Conservation (phyloP, 148 eudicot species). For the Silene conica region DNA sequence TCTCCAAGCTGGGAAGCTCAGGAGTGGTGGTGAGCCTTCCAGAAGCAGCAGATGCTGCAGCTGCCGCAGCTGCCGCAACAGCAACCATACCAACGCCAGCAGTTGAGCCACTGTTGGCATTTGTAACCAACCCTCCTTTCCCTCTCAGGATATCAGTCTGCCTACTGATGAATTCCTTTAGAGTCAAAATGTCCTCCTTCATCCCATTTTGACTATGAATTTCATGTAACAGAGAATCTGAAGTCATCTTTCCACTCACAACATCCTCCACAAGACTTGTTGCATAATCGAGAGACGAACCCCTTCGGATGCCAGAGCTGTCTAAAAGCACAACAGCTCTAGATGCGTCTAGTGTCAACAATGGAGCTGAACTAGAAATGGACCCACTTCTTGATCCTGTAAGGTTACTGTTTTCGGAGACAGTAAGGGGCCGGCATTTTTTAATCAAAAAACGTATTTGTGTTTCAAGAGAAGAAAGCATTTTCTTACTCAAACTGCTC, state of each 20-base stretch:
- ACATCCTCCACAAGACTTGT: slow-evolving; percentile 69
- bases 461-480: slow-evolving; percentile 78
- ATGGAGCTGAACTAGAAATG: slow-evolving; percentile 52
- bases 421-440: slow-evolving; percentile 71
- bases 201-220: slow-evolving; percentile 54
- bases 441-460: slow-evolving; percentile 87
- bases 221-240: slow-evolving; percentile 82
- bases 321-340: slow-evolving; percentile 77
- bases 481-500: slow-evolving; percentile 61
- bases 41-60: slow-evolving; percentile 81
- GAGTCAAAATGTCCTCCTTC: slow-evolving; percentile 63
- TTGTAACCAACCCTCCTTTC: slow-evolving; percentile 55
- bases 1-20: slow-evolving; percentile 71
- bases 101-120: slow-evolving; percentile 56
- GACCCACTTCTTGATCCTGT: slow-evolving; percentile 61
- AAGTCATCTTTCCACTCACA: slow-evolving; percentile 67
- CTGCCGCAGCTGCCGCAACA: slow-evolving; percentile 93
- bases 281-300: slow-evolving; percentile 75
- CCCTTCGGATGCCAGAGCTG: slow-evolving; percentile 44
- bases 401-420: slow-evolving; percentile 55
- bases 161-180: slow-evolving; percentile 76
- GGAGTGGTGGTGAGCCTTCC: slow-evolving; percentile 58
- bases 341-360: slow-evolving; percentile 83
- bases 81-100: slow-evolving; percentile 85
- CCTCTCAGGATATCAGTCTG: slow-evolving; percentile 85